A percentile compares a stretch with the other conserved stretches of the same genome.
phyloP scores from a whole-genome alignment of 2,329 filamentous ascomycete species.

The Pezicula radicicola region DNA sequence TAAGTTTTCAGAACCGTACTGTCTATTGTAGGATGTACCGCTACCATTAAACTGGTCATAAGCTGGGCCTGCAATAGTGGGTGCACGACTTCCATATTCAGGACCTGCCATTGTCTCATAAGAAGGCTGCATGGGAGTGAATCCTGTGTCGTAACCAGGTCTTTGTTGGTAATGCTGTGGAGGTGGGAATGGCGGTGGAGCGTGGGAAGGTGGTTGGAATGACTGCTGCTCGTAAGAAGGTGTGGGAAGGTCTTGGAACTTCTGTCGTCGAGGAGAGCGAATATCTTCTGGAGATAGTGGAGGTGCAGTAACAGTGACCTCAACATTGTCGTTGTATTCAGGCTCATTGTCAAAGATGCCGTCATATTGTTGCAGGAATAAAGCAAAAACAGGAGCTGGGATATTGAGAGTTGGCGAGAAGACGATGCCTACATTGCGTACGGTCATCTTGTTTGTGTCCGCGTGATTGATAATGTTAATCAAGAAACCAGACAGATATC shows the following conservation, averaged over 20 bases:
- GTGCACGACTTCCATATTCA: conserved; percentile 23
- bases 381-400: conserved; percentile 87
- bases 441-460: conserved; percentile 94
- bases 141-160: conserved; percentile 43
- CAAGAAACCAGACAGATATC: conserved; percentile 82
- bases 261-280: conserved; percentile 61
- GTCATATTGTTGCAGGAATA: conserved; percentile 88
- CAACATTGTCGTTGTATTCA: conserved; percentile 57
- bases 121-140: conserved; percentile 46
- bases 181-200: conserved; percentile 34
- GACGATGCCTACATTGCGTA: conserved; percentile 95
- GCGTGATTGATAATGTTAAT: conserved; percentile 90
- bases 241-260: conserved; percentile 64
- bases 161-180: conserved; percentile 22
- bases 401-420: conserved; percentile 98
- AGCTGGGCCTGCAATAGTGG: conserved; percentile 23
- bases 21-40: conserved; percentile 27
- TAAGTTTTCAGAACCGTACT: conserved; percentile 24
- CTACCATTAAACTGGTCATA: conserved; percentile 37
- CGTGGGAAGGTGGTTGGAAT: conserved; percentile 30
- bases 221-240: conserved; percentile 58
- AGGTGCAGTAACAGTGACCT: conserved; percentile 37
- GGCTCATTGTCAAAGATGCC: conserved; percentile 76
- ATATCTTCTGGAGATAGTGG: conserved; percentile 52
- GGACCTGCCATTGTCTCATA: conserved; percentile 38